These are phyloP conservation scores for Nepenthes gracilis DNA, from an alignment of 148 eudicot species.

Conservation along the genomic window DNA sequence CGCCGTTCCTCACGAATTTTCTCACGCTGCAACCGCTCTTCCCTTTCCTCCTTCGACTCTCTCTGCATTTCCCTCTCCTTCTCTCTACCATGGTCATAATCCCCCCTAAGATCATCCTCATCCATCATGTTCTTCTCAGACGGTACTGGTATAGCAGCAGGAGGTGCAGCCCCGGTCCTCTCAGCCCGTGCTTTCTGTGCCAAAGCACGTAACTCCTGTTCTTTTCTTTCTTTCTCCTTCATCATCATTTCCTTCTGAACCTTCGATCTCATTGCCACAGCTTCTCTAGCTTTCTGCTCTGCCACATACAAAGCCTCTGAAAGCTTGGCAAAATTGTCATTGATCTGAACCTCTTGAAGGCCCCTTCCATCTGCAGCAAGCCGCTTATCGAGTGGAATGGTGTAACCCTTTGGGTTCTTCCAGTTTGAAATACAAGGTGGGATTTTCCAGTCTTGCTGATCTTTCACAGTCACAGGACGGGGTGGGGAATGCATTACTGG, in stretches of 20 bases:
- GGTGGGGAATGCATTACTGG: constrained; percentile 90
- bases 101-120: constrained; percentile 30
- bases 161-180: constrained; percentile 51
- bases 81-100: constrained; percentile 28
- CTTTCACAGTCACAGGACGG: constrained; percentile 85
- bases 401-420: constrained; percentile 91
- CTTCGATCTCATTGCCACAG: constrained; percentile 66
- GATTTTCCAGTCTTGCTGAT: constrained; percentile 86
- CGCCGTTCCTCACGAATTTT: constrained; percentile 69
- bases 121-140: constrained; percentile 32
- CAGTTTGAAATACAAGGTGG: constrained; percentile 92
- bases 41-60: constrained; percentile 54
- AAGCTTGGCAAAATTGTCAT: constrained; percentile 71
- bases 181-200: constrained; percentile 78
- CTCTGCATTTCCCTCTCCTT: constrained; percentile 31
- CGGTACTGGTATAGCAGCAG: constrained; percentile 27
- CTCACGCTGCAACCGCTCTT: constrained; percentile 49
- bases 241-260: constrained; percentile 64
- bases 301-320: constrained; percentile 73
- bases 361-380: constrained; percentile 92
- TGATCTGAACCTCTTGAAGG: constrained; percentile 71
- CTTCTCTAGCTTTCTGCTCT: constrained; percentile 81
- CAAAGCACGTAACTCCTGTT: constrained; percentile 53
- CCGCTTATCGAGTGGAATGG: constrained; percentile 81
- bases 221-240: constrained; percentile 64